Evolutionary conservation across 1,284 basidiomycete species (phyloP).

Genomic region (Stygiomarasmius scandens): DNA sequence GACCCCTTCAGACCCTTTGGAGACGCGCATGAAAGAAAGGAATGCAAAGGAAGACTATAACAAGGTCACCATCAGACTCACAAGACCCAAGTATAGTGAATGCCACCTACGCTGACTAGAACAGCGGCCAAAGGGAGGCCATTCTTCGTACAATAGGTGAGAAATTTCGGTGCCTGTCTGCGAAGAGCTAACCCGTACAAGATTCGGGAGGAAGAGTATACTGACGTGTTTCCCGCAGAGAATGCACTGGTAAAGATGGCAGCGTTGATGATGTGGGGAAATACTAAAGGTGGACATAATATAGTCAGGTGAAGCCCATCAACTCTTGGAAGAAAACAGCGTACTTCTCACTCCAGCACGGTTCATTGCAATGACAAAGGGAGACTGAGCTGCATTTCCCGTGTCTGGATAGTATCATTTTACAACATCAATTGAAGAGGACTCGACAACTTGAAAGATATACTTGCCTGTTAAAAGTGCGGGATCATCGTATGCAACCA

Average conservation of each 20-base stretch:
- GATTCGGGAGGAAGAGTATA: slow-evolving; percentile 41
- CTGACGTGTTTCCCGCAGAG: slow-evolving; percentile 54
- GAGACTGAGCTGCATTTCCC: not conserved
- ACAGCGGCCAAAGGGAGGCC: slow-evolving; percentile 23
- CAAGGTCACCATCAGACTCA: no score
- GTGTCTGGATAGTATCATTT: not conserved
- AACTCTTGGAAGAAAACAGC: no score
- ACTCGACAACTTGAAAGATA: no score
- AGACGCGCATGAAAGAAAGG: slow-evolving; percentile 46
- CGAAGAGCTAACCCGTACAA: slow-evolving; percentile 54
- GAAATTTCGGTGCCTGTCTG: slow-evolving; percentile 56
- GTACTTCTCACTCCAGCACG: slow-evolving; percentile 1
- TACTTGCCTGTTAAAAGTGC: slow-evolving; percentile 27
- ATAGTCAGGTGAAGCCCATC: no score
- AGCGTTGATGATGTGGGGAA: slow-evolving; percentile 70
- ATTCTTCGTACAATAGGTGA: slow-evolving; percentile 29
- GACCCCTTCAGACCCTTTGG: slow-evolving; percentile 37
- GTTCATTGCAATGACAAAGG: slow-evolving; percentile 3
- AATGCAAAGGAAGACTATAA: slow-evolving; percentile 35
- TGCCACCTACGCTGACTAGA: no score
- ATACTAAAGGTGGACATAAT: slow-evolving; percentile 25
- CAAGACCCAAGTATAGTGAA: no score
- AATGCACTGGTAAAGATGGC: slow-evolving; percentile 61
- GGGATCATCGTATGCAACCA: slow-evolving; percentile 48
- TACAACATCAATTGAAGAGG: not conserved